These are phyloP conservation scores for Triadica sebifera DNA, from an alignment of 345 rosid genomes.

Conservation along the genomic window DNA sequence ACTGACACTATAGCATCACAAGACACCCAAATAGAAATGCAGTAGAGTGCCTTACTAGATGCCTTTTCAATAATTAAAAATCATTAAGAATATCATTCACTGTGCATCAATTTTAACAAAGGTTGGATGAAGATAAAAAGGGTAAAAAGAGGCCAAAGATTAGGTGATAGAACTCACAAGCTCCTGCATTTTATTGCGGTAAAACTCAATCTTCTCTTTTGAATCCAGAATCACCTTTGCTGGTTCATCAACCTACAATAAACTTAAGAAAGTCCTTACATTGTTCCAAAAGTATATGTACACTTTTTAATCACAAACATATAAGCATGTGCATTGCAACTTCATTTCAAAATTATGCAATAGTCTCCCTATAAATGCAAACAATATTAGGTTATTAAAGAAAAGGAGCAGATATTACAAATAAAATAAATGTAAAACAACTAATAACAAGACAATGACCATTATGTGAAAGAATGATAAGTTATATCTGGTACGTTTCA, in stretches of 20 bases:
- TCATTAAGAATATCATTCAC: not conserved
- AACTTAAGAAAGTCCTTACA: not conserved
- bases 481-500: not conserved
- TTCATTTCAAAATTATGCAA: not conserved
- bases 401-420: not conserved
- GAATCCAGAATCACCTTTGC: conserved; percentile 75
- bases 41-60: not conserved
- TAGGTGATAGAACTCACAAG: conserved; percentile 60
- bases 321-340: not conserved
- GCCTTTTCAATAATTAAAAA: not conserved
- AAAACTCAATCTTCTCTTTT: conserved; percentile 88
- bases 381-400: not conserved
- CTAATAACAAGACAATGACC: not conserved
- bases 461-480: not conserved
- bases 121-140: not conserved
- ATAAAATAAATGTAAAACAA: not conserved
- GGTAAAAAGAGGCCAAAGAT: conserved; percentile 1
- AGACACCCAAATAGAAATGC: not conserved
- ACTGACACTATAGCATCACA: not conserved
- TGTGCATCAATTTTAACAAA: not conserved
- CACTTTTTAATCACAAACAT: not conserved
- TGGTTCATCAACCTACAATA: conserved; percentile 52
- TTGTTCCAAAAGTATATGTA: not conserved
- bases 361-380: not conserved
- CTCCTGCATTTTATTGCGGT: conserved; percentile 91